phyloP scores from a whole-genome alignment of 345 rosid genomes.

The Punica granatum region DNA sequence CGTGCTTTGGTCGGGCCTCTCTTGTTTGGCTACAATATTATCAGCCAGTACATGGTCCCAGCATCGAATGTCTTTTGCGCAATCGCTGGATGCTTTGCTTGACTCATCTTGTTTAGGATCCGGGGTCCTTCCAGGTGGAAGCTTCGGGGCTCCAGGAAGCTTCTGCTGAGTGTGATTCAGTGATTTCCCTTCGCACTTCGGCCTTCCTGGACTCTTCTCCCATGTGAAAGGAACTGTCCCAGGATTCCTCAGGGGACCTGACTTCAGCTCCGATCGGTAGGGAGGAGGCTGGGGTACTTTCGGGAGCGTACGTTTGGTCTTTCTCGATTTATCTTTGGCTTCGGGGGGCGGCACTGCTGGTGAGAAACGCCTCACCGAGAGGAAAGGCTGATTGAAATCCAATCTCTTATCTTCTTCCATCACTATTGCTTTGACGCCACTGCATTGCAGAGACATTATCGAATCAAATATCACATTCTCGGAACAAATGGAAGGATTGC shows the following conservation, averaged over 20 bases:
- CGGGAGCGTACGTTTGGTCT: constrained; percentile 27
- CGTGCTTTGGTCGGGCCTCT: constrained; percentile 3
- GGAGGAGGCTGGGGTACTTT: constrained; percentile 34
- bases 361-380: constrained; percentile 62
- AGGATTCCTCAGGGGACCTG: constrained; percentile 75
- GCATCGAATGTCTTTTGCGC: neutral
- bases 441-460: neutral
- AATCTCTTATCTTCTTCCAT: constrained; percentile 69
- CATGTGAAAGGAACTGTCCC: constrained; percentile 87
- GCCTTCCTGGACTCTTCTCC: constrained; percentile 78
- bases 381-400: constrained; percentile 64
- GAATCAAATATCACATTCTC: neutral
- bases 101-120: constrained; percentile 21
- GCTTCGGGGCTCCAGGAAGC: constrained; percentile 52
- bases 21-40: constrained; percentile 1
- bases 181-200: constrained; percentile 47
- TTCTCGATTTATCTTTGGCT: constrained; percentile 27
- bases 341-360: constrained; percentile 19
- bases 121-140: constrained; percentile 62
- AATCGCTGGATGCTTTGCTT: constrained; percentile 17
- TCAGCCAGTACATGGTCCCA: neutral
- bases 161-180: constrained; percentile 11
- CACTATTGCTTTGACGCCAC: constrained; percentile 9
- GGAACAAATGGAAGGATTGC: too few species aligned
- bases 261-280: constrained; percentile 68